These are phyloP conservation scores for Thraustotheca clavata DNA, from an alignment of 352 stramenopile species.

Conservation along the genomic window DNA sequence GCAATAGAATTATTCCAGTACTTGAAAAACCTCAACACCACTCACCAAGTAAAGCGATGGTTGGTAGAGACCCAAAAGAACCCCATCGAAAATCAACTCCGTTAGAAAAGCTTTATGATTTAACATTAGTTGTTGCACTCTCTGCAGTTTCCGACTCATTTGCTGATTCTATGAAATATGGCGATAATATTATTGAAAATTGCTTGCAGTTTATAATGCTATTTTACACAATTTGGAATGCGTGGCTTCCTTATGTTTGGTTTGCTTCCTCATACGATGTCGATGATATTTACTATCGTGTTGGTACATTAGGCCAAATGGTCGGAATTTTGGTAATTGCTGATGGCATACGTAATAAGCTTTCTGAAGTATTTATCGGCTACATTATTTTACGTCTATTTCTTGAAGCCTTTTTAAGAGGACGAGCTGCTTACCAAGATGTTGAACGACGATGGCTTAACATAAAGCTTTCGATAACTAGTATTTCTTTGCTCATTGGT, in stretches of 20 bases:
- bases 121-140: slow-evolving; percentile 16
- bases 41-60: slow-evolving; percentile 2
- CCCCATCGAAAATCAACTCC: slow-evolving; percentile 5
- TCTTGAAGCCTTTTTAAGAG: background rate
- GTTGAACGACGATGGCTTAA: background rate
- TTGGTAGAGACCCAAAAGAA: background rate
- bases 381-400: slow-evolving; percentile 18
- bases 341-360: slow-evolving; percentile 14
- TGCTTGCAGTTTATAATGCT: background rate
- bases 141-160: slow-evolving; percentile 15
- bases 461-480: background rate
- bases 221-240: slow-evolving; percentile 17
- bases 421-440: slow-evolving; percentile 8
- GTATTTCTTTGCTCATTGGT: background rate
- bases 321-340: slow-evolving; percentile 12
- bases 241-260: slow-evolving; percentile 17
- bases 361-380: background rate
- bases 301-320: slow-evolving; percentile 17
- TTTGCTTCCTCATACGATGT: slow-evolving; percentile 17
- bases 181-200: background rate
- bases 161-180: background rate
- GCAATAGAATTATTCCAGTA: too few species aligned
- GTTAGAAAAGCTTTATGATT: slow-evolving; percentile 15
- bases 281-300: slow-evolving; percentile 10
- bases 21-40: too few species aligned